Conservation (phyloP, 2,329 filamentous ascomycete species). For the Neocatenulostroma microsporum region DNA sequence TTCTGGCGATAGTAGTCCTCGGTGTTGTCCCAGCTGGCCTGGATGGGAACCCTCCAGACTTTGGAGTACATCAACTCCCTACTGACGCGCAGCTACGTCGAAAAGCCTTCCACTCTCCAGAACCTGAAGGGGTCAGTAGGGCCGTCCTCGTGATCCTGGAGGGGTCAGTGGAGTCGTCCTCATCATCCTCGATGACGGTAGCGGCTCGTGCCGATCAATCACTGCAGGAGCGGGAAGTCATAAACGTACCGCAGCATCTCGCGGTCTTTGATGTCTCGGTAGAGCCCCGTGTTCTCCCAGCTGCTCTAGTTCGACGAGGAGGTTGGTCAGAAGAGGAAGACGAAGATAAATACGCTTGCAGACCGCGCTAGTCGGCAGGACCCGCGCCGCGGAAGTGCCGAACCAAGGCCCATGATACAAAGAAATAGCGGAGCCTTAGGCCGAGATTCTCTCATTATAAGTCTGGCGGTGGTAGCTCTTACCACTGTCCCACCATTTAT, state of each 20-base stretch:
- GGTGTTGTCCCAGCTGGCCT: conserved; percentile 19
- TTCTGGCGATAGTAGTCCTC: not conserved
- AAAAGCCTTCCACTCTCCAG: conserved; percentile 21
- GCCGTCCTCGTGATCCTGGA: too few relatives aligned
- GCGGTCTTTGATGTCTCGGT: too few relatives aligned
- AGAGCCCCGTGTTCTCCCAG: conserved; percentile 11
- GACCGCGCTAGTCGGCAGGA: too few relatives aligned
- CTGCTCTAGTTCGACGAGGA: conserved; percentile 12
- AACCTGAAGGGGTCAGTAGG: too few relatives aligned
- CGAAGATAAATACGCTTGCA: too few relatives aligned
- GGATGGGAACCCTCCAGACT: conserved; percentile 12
- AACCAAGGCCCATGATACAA: too few relatives aligned
- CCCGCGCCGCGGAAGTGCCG: too few relatives aligned
- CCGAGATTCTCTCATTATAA: conserved; percentile 20
- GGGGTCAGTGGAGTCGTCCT: too few relatives aligned
- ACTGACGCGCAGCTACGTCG: conserved; percentile 9
- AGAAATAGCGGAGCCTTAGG: conserved; percentile 13
- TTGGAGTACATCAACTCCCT: conserved; percentile 22
- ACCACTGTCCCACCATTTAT: too few relatives aligned
- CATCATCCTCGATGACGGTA: too few relatives aligned
- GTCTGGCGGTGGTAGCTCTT: too few relatives aligned
- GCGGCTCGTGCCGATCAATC: conserved; percentile 21
- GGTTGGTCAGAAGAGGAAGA: not conserved
- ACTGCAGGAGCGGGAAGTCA: conserved; percentile 21
- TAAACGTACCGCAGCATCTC: conserved; percentile 25